phyloP scores from a whole-genome alignment of 768 basidiomycete species.

The Podaxis sp. region DNA sequence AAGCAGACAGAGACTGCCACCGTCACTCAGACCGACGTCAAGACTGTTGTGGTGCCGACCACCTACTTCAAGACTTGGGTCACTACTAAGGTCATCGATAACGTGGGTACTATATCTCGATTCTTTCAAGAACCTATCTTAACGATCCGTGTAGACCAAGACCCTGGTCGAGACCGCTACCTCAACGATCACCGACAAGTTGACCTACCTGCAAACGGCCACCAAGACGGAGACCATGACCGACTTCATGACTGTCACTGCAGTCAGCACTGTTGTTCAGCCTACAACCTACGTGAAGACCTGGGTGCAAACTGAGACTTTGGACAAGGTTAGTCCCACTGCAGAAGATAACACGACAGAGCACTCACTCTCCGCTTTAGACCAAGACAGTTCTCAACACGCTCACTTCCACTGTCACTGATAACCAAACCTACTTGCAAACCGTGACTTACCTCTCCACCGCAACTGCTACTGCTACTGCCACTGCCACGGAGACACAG shows the following conservation, averaged over 20 bases:
- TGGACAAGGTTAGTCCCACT: conserved; percentile 48
- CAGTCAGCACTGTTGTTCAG: conserved; percentile 48
- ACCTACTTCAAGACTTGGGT: conserved; percentile 55
- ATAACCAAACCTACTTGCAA: conserved; percentile 46
- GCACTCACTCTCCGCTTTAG: conserved; percentile 27
- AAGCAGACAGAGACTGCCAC: conserved; percentile 56
- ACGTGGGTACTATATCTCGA: conserved; percentile 37
- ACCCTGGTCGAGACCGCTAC: conserved; percentile 53
- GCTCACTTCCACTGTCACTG: conserved; percentile 50
- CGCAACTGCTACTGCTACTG: conserved; percentile 40
- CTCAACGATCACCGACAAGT: conserved; percentile 48
- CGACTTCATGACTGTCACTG: conserved; percentile 52
- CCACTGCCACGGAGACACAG: conserved; percentile 34
- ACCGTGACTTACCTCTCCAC: conserved; percentile 56
- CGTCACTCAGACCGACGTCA: conserved; percentile 53
- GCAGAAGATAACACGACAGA: not conserved
- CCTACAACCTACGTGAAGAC: conserved; percentile 61
- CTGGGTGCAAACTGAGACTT: conserved; percentile 54
- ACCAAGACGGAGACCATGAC: conserved; percentile 57
- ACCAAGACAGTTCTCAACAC: conserved; percentile 62
- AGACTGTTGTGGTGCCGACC: conserved; percentile 55
- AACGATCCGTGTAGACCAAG: conserved; percentile 41
- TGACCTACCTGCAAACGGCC: conserved; percentile 56
- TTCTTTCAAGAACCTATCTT: not conserved
- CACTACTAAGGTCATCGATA: conserved; percentile 57